Conservation (phyloP, 2,329 filamentous ascomycete species). For the Drechslera avenae region DNA sequence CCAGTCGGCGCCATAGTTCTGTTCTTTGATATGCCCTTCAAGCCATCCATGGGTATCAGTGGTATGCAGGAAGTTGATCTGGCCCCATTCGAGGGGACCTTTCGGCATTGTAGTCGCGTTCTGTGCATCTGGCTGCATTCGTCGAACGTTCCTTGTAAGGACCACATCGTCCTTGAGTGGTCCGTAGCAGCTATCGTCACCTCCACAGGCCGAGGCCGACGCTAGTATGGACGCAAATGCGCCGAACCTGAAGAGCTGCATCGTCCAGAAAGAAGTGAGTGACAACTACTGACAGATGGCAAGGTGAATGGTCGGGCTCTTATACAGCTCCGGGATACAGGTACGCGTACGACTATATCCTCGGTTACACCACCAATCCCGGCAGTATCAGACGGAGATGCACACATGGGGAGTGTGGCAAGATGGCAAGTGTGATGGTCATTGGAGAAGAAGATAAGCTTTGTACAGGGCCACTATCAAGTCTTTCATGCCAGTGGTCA, state of each 20-base stretch:
- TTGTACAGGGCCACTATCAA: constrained; percentile 21
- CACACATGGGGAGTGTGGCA: background rate
- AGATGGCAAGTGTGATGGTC: constrained; percentile 19
- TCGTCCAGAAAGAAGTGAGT: constrained; percentile 8
- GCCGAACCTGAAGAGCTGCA: constrained; percentile 15
- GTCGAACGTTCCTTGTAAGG: constrained; percentile 49
- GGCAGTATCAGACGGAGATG: background rate
- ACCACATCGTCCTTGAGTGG: constrained; percentile 48
- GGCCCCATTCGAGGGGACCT: constrained; percentile 63
- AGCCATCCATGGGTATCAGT: constrained; percentile 68
- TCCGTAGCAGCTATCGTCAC: constrained; percentile 46
- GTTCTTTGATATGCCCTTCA: constrained; percentile 65
- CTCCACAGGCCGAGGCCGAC: constrained; percentile 36
- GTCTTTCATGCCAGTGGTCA: constrained; percentile 4
- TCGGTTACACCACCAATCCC: background rate
- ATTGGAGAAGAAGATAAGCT: constrained; percentile 29
- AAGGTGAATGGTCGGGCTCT: background rate
- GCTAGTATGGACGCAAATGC: constrained; percentile 14
- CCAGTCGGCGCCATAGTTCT: constrained; percentile 69
- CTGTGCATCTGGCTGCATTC: constrained; percentile 54
- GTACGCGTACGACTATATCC: background rate
- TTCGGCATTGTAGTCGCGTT: constrained; percentile 47
- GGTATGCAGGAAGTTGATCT: constrained; percentile 70
- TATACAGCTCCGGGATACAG: constrained; percentile 7
- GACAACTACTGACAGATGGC: background rate